phyloP scores from a whole-genome alignment of 2,329 filamentous ascomycete genomes.

The Phaeosphaeria sp. region DNA sequence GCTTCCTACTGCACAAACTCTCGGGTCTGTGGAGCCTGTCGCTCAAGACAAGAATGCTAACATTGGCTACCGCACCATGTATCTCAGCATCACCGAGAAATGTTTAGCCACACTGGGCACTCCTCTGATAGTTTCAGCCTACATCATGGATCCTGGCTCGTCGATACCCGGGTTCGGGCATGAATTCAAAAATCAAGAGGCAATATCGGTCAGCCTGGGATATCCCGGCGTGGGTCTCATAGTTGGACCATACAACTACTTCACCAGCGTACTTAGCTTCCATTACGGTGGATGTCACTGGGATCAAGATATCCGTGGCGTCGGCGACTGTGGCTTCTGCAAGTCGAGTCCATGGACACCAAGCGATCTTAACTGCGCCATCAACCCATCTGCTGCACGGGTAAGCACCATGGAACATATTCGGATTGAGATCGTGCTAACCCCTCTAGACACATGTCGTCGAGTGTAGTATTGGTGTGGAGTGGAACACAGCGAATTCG shows the following conservation, averaged over 20 bases:
- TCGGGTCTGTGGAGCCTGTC: not conserved
- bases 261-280: not conserved
- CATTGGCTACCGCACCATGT: not conserved
- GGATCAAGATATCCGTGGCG: not conserved
- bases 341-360: not conserved
- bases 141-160: not conserved
- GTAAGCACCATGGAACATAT: not conserved
- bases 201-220: not conserved
- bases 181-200: not conserved
- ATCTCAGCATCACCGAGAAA: slow-evolving; percentile 2
- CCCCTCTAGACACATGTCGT: not conserved
- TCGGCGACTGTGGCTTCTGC: not conserved
- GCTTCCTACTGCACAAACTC: too few species aligned
- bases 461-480: not conserved
- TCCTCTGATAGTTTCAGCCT: not conserved
- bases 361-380: not conserved
- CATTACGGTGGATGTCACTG: slow-evolving; percentile 2
- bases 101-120: slow-evolving; percentile 3
- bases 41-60: not conserved
- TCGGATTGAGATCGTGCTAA: not conserved
- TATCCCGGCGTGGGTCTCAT: not conserved
- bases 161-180: not conserved
- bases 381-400: not conserved
- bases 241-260: slow-evolving; percentile 1
- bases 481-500: not conserved